Base-by-base conservation (phyloP, 1,284 basidiomycete genomes). In the Inonotus hispidus region DNA sequence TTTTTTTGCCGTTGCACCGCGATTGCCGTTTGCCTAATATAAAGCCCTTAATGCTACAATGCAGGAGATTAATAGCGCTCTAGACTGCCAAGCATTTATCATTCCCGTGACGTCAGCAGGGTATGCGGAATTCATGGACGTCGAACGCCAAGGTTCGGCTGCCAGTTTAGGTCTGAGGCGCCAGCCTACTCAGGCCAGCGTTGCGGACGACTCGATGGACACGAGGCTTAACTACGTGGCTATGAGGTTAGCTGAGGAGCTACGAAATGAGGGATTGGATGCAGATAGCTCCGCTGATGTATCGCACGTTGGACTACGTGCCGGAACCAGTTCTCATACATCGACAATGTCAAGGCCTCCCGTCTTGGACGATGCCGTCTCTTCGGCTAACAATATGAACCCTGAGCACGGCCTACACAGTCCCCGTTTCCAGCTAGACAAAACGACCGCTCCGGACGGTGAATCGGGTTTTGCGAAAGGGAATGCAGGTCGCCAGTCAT, bases 51-150 rank as follows among this genome's bases (percentile, higher is more conserved):
- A 67, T 37, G 38, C 63, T 2, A 66, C 69, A 2, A 68, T 72
- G 32, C 59, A 65, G 14, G 71, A 72, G 47, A 66, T 71, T 7
- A 64, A 63, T 23, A 56, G 58, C 19, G 65, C 66, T 11, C 60
- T 71, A 19, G 68, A 64, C 14, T 66, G 65, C n/a, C 58, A 61
- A 29, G 62, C 66, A n/a, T 54, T 67, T 41, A 49, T 58, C 21
- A 59, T 62, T 10, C 49, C 58, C 1, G 21, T 56, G 3, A 56
- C 59, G 8, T 56, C 66, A 27, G 57, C 59, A 2, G 65, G 58
- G 8, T 66, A 66, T 41, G 56, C 46, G 7, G 63, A 66, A 46
- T 66, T 50, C 49, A 62, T 68, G 64, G 64, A 67, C 45, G 41
- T 64, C 21, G 65, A 68, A 53, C 56, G 47, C 32, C 62, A 61